Conservation (phyloP, 2,329 filamentous ascomycete genomes). For the Paecilomyces formosus region DNA sequence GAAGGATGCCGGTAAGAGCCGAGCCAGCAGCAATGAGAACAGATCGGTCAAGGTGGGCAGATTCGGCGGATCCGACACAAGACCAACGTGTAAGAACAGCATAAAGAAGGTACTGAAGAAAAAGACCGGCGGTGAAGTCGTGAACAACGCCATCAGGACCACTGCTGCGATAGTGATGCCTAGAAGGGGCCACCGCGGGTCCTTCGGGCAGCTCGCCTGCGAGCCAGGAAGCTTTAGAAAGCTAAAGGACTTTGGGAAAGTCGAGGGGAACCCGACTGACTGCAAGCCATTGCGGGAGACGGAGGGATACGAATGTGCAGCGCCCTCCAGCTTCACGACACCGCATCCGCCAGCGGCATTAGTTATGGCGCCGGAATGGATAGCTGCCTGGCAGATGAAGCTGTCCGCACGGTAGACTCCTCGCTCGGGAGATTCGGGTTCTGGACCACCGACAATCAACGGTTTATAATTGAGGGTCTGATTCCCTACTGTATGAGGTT, state of each 20-base stretch:
- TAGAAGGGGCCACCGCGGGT: slow-evolving; percentile 78
- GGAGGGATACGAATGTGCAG: slow-evolving; percentile 55
- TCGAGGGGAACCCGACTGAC: slow-evolving; percentile 74
- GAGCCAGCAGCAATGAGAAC: slow-evolving; percentile 69
- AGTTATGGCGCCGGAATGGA: slow-evolving; percentile 72
- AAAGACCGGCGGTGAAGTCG: slow-evolving; percentile 68
- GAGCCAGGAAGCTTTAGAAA: slow-evolving; percentile 57
- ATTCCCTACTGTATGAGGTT: slow-evolving; percentile 46
- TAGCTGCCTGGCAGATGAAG: slow-evolving; percentile 76
- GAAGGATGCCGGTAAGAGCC: slow-evolving; percentile 81
- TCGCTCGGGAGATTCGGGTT: slow-evolving; percentile 24
- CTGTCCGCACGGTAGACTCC: slow-evolving; percentile 81
- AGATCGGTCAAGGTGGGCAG: slow-evolving; percentile 61
- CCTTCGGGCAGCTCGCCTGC: slow-evolving; percentile 58
- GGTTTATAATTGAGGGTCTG: slow-evolving; percentile 44
- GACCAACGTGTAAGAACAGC: slow-evolving; percentile 81
- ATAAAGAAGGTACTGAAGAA: slow-evolving; percentile 77
- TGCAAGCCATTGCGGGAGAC: slow-evolving; percentile 65
- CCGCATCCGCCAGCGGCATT: slow-evolving; percentile 72
- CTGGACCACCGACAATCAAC: slow-evolving; percentile 46
- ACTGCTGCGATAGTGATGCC: slow-evolving; percentile 76
- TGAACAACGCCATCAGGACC: slow-evolving; percentile 70
- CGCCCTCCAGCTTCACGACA: slow-evolving; percentile 66
- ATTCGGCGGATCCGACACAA: slow-evolving; percentile 79
- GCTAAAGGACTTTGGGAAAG: slow-evolving; percentile 79